phyloP scores from a whole-genome alignment of 768 basidiomycete genomes.

The Lentinula aciculospora region DNA sequence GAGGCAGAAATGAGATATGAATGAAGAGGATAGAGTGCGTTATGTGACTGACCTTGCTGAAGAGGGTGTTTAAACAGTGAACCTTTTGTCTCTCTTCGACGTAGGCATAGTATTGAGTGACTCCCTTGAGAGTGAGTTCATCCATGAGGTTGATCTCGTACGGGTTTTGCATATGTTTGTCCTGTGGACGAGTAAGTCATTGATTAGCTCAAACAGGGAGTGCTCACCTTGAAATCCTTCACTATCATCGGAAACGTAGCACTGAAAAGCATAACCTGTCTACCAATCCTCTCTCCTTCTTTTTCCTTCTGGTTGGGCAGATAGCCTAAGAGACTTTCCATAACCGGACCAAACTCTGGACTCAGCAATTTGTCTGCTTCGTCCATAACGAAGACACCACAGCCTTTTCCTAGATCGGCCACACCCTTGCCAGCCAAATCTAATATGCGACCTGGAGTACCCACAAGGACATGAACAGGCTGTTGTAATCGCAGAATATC shows the following conservation, averaged over 20 bases:
- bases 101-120: slow-evolving; percentile 99
- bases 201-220: not conserved
- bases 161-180: slow-evolving; percentile 93
- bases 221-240: slow-evolving; percentile 91
- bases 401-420: slow-evolving; percentile 83
- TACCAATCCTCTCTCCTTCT: slow-evolving; percentile 11
- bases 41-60: slow-evolving; percentile 73
- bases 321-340: slow-evolving; percentile 90
- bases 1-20: not conserved
- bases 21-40: not conserved
- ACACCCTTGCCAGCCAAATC: slow-evolving; percentile 92
- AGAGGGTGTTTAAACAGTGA: slow-evolving; percentile 98
- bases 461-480: slow-evolving; percentile 91
- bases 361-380: slow-evolving; percentile 98
- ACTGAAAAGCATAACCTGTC: slow-evolving; percentile 99
- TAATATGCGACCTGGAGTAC: slow-evolving; percentile 93
- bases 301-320: slow-evolving; percentile 51
- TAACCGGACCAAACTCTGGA: slow-evolving; percentile 96
- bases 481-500: slow-evolving; percentile 92
- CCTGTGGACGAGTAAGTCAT: slow-evolving; percentile 36
- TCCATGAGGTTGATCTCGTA: slow-evolving; percentile 99
- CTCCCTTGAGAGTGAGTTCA: slow-evolving; percentile 95
- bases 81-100: slow-evolving; percentile 99
- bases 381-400: slow-evolving; percentile 98
- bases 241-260: slow-evolving; percentile 99